A percentile compares a stretch with the other conserved stretches of the same genome.
Evolutionary conservation across 75 land plant genomes (phyloP).

Genomic region (Adiantum capillusveneris): DNA sequence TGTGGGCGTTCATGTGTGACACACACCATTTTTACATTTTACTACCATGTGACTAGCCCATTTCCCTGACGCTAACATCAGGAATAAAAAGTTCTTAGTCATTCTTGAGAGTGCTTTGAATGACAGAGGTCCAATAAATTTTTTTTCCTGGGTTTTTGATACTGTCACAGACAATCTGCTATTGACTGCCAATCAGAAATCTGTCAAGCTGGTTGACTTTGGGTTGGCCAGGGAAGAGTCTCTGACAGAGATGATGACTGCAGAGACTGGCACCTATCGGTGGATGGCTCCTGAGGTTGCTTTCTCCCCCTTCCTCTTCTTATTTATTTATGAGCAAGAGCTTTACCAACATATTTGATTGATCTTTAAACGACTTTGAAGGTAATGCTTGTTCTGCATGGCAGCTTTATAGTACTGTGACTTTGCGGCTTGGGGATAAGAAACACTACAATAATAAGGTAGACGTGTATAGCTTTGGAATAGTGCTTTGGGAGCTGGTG

Average conservation of each 20-base stretch:
- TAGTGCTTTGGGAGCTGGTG: constrained; percentile 26
- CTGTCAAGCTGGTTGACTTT: constrained; percentile 34
- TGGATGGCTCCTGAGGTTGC: constrained; percentile 42
- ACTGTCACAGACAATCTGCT: constrained; percentile 53
- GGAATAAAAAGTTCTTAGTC: too few species aligned
- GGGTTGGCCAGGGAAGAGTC: constrained; percentile 29
- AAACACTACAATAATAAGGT: constrained; percentile 30
- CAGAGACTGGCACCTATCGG: constrained; percentile 36
- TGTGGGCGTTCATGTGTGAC: too few species aligned
- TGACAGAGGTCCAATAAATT: too few species aligned
- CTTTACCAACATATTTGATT: too few species aligned
- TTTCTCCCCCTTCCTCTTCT: too few species aligned
- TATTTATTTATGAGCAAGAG: too few species aligned
- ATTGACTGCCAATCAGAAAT: constrained; percentile 66
- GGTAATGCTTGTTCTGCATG: constrained; percentile 1
- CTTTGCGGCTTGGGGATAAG: constrained; percentile 24
- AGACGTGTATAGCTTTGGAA: constrained; percentile 27
- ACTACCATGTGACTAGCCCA: too few species aligned
- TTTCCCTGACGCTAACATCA: too few species aligned
- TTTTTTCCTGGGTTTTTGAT: too few species aligned
- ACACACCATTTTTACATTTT: too few species aligned
- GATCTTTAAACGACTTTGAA: constrained; percentile 7
- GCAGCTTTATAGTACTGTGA: constrained; percentile 32
- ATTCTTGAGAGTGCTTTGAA: too few species aligned
- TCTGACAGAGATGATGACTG: constrained; percentile 26